Conservation (phyloP, 306 rosid genomes). For the Acmispon strigosus region DNA sequence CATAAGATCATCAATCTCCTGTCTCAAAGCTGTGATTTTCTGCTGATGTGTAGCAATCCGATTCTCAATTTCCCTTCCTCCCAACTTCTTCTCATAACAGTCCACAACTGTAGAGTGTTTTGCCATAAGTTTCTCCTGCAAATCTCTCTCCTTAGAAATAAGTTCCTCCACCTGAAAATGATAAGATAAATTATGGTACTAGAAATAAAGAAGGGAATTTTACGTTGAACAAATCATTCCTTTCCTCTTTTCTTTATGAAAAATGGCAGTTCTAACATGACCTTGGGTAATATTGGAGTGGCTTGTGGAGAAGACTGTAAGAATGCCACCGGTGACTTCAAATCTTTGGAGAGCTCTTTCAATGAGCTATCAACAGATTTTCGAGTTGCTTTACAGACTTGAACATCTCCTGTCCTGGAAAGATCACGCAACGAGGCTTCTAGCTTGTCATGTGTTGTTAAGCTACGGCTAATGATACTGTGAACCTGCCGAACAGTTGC, state of each 20-base stretch:
- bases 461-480: conserved; percentile 54
- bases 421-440: conserved; percentile 87
- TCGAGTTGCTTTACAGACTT: conserved; percentile 83
- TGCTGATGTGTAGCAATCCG: conserved; percentile 72
- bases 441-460: conserved; percentile 62
- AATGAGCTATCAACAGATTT: conserved; percentile 73
- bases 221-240: background rate
- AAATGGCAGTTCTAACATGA: conserved; percentile 11
- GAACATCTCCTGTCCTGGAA: conserved; percentile 82
- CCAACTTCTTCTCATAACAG: conserved; percentile 82
- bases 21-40: conserved; percentile 65
- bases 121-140: conserved; percentile 72
- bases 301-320: conserved; percentile 88
- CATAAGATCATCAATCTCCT: conserved; percentile 76
- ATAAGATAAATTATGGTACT: background rate
- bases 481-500: conserved; percentile 58
- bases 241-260: background rate
- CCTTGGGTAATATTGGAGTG: conserved; percentile 76
- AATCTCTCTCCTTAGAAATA: conserved; percentile 71
- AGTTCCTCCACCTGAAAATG: conserved; percentile 80
- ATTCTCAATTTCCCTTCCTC: conserved; percentile 88
- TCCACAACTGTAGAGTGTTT: conserved; percentile 82
- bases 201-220: conserved; percentile 2
- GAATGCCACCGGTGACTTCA: conserved; percentile 55
- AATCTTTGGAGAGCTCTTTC: conserved; percentile 85